phyloP scores from a whole-genome alignment of 306 rosid species.

The Prinsepia uniflora region DNA sequence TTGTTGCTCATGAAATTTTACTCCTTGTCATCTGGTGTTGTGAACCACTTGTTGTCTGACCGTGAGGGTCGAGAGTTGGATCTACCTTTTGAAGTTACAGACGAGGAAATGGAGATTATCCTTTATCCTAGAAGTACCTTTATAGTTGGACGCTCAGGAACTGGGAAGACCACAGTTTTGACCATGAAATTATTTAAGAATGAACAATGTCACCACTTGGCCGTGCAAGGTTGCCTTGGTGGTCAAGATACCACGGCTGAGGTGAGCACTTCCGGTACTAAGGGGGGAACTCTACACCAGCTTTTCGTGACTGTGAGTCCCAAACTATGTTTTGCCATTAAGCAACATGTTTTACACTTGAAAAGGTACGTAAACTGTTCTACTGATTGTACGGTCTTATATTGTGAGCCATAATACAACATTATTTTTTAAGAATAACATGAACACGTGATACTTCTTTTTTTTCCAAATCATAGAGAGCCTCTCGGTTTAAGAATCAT shows the following conservation, averaged over 20 bases:
- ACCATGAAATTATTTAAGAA: constrained; percentile 68
- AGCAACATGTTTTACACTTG: constrained; percentile 56
- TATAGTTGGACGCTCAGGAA: constrained; percentile 80
- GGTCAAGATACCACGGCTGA: constrained; percentile 4
- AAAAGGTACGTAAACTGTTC: constrained; percentile 44
- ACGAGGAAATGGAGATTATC: constrained; percentile 58
- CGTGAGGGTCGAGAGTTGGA: constrained; percentile 50
- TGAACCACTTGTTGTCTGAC: constrained; percentile 58
- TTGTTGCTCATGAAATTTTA: constrained; percentile 86
- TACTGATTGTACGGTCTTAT: too few relatives aligned
- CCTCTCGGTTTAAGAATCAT: too few relatives aligned
- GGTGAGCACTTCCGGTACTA: constrained; percentile 22
- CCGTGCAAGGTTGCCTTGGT: constrained; percentile 31
- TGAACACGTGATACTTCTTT: too few relatives aligned
- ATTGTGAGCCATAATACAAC: too few relatives aligned
- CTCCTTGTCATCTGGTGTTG: constrained; percentile 44
- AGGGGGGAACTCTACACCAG: constrained; percentile 41
- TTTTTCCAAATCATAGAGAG: too few relatives aligned
- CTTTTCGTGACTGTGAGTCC: constrained; percentile 82
- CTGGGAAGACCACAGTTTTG: constrained; percentile 82
- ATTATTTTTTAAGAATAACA: too few relatives aligned
- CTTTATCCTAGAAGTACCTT: constrained; percentile 54
- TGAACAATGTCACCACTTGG: constrained; percentile 42
- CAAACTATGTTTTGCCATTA: constrained; percentile 64
- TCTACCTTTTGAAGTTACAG: constrained; percentile 75